Evolutionary conservation across 148 eudicot genomes (phyloP), one percentile per base, ranked within the genome.

Genomic region (Linanthus parryae): DNA sequence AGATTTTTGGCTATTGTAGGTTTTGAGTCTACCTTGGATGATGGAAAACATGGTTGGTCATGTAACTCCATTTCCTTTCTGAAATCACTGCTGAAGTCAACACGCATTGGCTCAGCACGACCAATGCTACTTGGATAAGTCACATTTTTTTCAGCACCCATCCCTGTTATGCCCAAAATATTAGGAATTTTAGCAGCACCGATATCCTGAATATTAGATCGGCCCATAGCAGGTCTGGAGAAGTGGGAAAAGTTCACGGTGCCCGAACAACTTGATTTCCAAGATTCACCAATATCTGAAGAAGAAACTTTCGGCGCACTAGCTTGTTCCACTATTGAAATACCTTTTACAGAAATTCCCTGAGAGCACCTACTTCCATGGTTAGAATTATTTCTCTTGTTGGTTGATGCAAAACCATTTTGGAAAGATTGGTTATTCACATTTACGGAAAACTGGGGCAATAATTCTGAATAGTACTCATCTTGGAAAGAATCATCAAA

Each of bases 191-290:
- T n/a, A n/a, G n/a, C n/a, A n/a, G n/a, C n/a, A n/a, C n/a, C n/a
- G n/a, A n/a, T n/a, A n/a, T n/a, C n/a, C n/a, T n/a, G n/a, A n/a
- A n/a, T n/a, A n/a, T n/a, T n/a, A n/a, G n/a, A n/a, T n/a, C n/a
- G n/a, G n/a, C n/a, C n/a, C n/a, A n/a, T n/a, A n/a, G n/a, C 75
- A 42, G 84, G 77, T 56, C 85, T 78, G 19, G 91, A 69, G 66
- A 92, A 84, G 60, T 69, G 74, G 51, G 95, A 76, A 50, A 92
- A 88, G 67, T 92, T 92, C 44, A 78, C 56, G 44, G 79, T 61
- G 41, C 74, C 73, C 7, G 88, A 72, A 38, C 66, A 40, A 46
- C 56, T 62, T 44, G 69, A 37, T 61, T 52, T 56, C 24, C 30
- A 28, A 44, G 31, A 41, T 39, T 68, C 73, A 22, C 50, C 71